These are phyloP conservation scores for Solanum raphanifolium DNA, from an alignment of 257 asterid species.

Conservation along the genomic window DNA sequence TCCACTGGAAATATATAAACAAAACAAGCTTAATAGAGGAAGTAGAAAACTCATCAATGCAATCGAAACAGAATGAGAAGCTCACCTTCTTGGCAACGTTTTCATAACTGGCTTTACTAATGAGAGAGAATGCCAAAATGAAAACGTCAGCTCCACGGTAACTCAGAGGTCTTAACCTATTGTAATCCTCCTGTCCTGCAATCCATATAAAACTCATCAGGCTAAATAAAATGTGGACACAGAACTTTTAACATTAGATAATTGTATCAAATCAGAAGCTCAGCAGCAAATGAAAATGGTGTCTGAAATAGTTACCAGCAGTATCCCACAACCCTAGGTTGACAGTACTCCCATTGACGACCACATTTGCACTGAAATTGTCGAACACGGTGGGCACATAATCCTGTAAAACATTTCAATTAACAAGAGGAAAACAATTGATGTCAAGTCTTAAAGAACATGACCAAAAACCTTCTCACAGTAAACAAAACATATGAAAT, in stretches of 20 bases:
- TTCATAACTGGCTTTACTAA: slow-evolving; percentile 52
- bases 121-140: slow-evolving; percentile 52
- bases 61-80: not conserved
- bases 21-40: not conserved
- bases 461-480: not conserved
- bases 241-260: not conserved
- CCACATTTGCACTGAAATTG: slow-evolving; percentile 54
- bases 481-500: not conserved
- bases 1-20: slow-evolving; percentile 30
- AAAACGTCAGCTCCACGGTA: slow-evolving; percentile 54
- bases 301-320: slow-evolving; percentile 27
- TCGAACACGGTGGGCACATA: slow-evolving; percentile 52
- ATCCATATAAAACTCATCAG: not conserved
- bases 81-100: slow-evolving; percentile 47
- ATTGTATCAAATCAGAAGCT: not conserved
- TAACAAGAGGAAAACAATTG: not conserved
- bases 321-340: slow-evolving; percentile 56
- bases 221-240: not conserved
- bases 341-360: slow-evolving; percentile 42
- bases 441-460: not conserved
- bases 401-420: slow-evolving; percentile 42
- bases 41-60: not conserved
- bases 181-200: slow-evolving; percentile 49
- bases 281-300: not conserved
- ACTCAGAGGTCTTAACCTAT: slow-evolving; percentile 47